Base-by-base conservation (phyloP, 768 basidiomycete species). In the Zangia roseola region DNA sequence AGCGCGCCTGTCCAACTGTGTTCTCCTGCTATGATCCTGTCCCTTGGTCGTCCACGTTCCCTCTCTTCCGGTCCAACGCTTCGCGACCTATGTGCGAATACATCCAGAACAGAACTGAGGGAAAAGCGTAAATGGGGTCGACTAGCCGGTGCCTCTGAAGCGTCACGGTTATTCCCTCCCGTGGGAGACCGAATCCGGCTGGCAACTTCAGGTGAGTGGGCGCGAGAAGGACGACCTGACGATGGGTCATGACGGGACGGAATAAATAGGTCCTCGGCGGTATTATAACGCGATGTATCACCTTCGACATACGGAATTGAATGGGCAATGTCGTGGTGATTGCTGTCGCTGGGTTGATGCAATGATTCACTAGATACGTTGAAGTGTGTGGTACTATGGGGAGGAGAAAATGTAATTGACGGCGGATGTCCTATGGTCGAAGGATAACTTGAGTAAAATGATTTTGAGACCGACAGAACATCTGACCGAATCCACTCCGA, bases 61-160 rank as follows among this genome's bases (percentile, higher is more conserved):
- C 23, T 41, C 37, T 67, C 64, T 36, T 77, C 74, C 5, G 72
- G 72, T 23, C 52, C 50, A 16, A 69, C 47, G 41, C 71, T 72
- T 13, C 50, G 38, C 2, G 59, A 40, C 26, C 17, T 48, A 5
- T 55, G 62, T 28, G 20, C 53, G n/a, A 65, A 56, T 10, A 52
- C 49, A 10, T 43, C 56, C 2, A 65, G 40, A 38, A 64, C 51
- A 10, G 49, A 47, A 17, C 40, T 16, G 8, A 65, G 33, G 17
- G 62, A 54, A 35, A 54, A 46, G 16, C 52, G 64, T 1, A 57
- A 52, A 43, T 52, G 62, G 16, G 60, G 50, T 36, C 43, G 56
- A 28, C 50, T 17, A 7, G 46, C 8, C 17, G 39, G 48, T 4
- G 31, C 10, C 9, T 40, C 36, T 33, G 48, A 43, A 30, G 24